phyloP scores from a whole-genome alignment of 148 eudicot genomes.

The Rhododendron williamsianum region DNA sequence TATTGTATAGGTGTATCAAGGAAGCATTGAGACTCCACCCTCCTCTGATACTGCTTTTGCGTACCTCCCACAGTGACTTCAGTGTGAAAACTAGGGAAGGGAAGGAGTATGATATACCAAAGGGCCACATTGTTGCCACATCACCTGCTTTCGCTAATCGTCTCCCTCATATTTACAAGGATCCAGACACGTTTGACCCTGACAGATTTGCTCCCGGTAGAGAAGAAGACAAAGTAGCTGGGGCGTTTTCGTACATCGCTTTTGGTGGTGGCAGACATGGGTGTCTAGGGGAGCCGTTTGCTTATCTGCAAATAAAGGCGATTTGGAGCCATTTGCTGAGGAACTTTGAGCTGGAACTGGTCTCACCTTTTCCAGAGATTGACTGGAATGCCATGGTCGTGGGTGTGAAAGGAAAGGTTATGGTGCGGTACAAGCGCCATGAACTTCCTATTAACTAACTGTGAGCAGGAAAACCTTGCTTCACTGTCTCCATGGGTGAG shows the following conservation, averaged over 20 bases:
- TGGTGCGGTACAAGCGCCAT: conserved; percentile 69
- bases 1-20: conserved; percentile 70
- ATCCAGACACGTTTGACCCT: conserved; percentile 82
- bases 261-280: conserved; percentile 98
- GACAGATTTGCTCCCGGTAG: conserved; percentile 75
- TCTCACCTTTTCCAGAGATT: conserved; percentile 95
- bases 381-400: conserved; percentile 94
- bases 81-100: conserved; percentile 79
- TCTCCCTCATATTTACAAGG: conserved; percentile 64
- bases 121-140: conserved; percentile 94
- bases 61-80: conserved; percentile 78
- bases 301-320: conserved; percentile 88
- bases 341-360: conserved; percentile 79
- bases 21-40: conserved; percentile 98
- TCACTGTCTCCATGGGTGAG: background rate
- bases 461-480: background rate
- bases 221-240: conserved; percentile 87
- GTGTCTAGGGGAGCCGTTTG: conserved; percentile 92
- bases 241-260: conserved; percentile 75
- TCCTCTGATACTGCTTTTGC: conserved; percentile 79
- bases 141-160: conserved; percentile 96
- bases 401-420: conserved; percentile 70
- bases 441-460: conserved; percentile 27
- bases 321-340: conserved; percentile 93
- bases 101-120: conserved; percentile 84